Base-by-base conservation (phyloP, 345 rosid genomes). In the Rhizophora mangle region DNA sequence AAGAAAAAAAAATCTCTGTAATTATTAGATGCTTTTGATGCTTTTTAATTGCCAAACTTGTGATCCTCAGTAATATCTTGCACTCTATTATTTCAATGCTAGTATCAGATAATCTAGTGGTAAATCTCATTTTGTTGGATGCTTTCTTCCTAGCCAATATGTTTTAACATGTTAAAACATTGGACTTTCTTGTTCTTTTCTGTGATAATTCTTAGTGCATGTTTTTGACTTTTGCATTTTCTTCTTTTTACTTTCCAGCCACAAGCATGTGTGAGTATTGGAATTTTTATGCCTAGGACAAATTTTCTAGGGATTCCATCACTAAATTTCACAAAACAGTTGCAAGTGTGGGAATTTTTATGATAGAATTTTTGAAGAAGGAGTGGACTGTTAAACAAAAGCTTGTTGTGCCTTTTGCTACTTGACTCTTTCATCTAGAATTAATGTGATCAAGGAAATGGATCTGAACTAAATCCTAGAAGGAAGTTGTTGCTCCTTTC, bases 221-320 rank as follows among this genome's bases (percentile, higher is more conserved):
- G 58, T 43, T 64, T 43, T 57, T 66, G 63, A 65, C 59, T 36
- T 57, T 27, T 71, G 51, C 27, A 21, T 68, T 39, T 37, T 68
- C 67, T 71, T 61, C 5, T 26, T 58, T 46, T 65, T 76, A 19
- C 51, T 18, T 64, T 72, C 10, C 84, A 91, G 99, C 78, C 85
- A 56, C 87, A 74, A 76, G 82, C 34, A 31, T 31, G 5, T 31
- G 34, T 31, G 34, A 31, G 34, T 5, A 31, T 31, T 5, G 34
- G 34, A 31, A 31, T 31, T 31, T 31, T 31, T 36, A 36, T 36
- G 43, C 43, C 10, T 36, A 5, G 2, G 43, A 36, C 43, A 36
- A 6, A 9, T 36, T 36, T 36, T 36, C 43, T 36, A 36, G 6
- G 43, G 8, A 36, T 36, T 1, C 43, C 43, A 6, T 8, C 43